Evolutionary conservation across 306 rosid genomes (phyloP).

Genomic region (Begonia peltatifolia): DNA sequence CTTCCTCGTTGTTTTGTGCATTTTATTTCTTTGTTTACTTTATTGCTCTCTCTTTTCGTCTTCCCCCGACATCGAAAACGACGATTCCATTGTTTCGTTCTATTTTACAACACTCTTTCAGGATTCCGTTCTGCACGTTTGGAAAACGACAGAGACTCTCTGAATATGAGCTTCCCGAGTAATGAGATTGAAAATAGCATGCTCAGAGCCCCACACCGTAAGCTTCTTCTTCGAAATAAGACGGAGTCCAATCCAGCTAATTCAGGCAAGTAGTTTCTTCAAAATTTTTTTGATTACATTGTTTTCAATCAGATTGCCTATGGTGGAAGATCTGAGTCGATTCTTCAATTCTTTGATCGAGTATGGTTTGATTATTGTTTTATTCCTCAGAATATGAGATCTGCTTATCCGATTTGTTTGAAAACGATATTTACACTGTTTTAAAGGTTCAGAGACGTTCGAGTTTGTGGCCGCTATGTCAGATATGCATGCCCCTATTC

Average conservation of each 20-base stretch:
- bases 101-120: background rate
- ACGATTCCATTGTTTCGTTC: conserved; percentile 3
- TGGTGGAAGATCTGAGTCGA: background rate
- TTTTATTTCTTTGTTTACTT: background rate
- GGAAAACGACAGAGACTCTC: conserved; percentile 13
- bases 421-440: conserved; percentile 4
- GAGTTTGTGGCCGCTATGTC: conserved; percentile 13
- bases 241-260: background rate
- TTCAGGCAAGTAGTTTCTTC: background rate
- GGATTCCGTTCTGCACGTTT: background rate
- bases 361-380: no score
- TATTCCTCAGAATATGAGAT: no score
- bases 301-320: background rate
- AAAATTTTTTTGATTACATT: background rate
- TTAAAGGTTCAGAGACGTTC: conserved; percentile 1
- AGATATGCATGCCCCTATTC: conserved; percentile 19
- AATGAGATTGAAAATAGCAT: conserved; percentile 5
- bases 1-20: background rate
- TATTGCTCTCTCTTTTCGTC: background rate
- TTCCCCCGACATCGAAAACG: background rate
- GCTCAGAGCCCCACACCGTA: conserved; percentile 33
- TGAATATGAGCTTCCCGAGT: conserved; percentile 4
- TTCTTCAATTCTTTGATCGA: background rate
- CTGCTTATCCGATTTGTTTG: background rate
- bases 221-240: conserved; percentile 32